Evolutionary conservation across 805 yeast genomes (phyloP), one percentile per base, ranked within the genome.

Genomic region (Starmerella kuoi): DNA sequence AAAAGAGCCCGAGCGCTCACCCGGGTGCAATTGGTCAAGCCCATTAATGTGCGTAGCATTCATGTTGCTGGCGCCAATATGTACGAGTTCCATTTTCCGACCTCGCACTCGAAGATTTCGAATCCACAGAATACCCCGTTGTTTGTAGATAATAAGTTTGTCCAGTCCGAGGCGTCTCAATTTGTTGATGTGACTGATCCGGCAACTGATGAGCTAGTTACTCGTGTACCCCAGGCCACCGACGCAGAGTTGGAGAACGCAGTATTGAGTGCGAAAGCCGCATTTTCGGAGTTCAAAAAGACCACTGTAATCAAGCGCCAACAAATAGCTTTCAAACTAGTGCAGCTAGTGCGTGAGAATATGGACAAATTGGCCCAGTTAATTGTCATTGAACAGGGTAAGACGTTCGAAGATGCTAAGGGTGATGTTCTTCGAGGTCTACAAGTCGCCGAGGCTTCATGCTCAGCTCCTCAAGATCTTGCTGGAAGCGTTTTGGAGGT

Each of bases 141-240:
- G 38, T 65, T 56, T 48, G 49, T 65, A 36, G 62, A 75, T 55
- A 75, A 75, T 56, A 46, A 72, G 59, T 64, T 72, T 42, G 61
- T 70, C 46, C 64, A 68, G 48, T 68, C 75, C 21, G 68, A 66
- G 38, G 62, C 81, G 6, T 52, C 62, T 12, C 66, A 67, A 47
- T 72, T 85, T 85, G 75, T 69, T 54, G 84, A 78, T 48, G 69
- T 80, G 41, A 75, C 69, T 58, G 88, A 79, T 58, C 88, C 88
- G 19, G 81, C 87, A 44, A 79, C 88, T 41, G 72, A 78, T 60
- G 56, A 65, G 49, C 72, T 78, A 36, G 75, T 80, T 31, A 67
- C 80, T 24, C 67, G 71, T 51, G 86, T 79, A 20, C 87, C 88
- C 5, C 86, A 79, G 62, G 67, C 75, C 31, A 79, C 88, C 15